These are phyloP conservation scores for Edaphochlamys debaryana DNA, from an alignment of 139 green algal species.

Conservation along the genomic window DNA sequence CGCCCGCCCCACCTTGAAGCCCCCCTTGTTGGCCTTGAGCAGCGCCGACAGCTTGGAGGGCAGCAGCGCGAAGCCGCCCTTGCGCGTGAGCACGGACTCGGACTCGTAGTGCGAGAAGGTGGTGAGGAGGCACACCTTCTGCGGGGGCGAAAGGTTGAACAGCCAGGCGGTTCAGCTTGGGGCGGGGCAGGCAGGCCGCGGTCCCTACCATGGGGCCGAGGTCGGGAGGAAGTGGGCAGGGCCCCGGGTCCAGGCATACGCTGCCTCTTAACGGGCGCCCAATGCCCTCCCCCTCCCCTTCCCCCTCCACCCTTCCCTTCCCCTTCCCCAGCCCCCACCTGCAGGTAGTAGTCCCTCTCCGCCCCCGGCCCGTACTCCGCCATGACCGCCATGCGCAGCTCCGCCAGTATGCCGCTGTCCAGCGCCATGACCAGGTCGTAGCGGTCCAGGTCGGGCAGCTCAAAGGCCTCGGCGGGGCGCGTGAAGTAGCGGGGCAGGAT, in stretches of 20 bases:
- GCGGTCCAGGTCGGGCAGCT: constrained; percentile 40
- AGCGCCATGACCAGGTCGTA: constrained; percentile 23
- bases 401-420: constrained; percentile 20
- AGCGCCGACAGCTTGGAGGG: constrained; percentile 36
- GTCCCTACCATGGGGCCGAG: too few species aligned
- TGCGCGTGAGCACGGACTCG: constrained; percentile 19
- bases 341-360: constrained; percentile 35
- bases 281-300: not conserved
- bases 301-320: too few species aligned
- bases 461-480: constrained; percentile 21
- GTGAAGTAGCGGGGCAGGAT: constrained; percentile 38
- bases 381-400: not conserved
- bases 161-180: not conserved
- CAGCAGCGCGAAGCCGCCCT: constrained; percentile 42
- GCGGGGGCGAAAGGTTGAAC: not conserved
- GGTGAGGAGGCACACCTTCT: constrained; percentile 40
- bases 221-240: not conserved
- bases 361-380: constrained; percentile 8
- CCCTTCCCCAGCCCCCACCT: constrained; percentile 4
- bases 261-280: too few species aligned
- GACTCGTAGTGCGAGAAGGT: constrained; percentile 45
- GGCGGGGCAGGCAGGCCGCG: not conserved
- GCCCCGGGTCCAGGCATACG: too few species aligned
- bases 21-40: constrained; percentile 2
- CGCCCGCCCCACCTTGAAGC: not conserved